phyloP scores from a whole-genome alignment of 2,329 filamentous ascomycete genomes.

The Pseudogymnoascus sp. region DNA sequence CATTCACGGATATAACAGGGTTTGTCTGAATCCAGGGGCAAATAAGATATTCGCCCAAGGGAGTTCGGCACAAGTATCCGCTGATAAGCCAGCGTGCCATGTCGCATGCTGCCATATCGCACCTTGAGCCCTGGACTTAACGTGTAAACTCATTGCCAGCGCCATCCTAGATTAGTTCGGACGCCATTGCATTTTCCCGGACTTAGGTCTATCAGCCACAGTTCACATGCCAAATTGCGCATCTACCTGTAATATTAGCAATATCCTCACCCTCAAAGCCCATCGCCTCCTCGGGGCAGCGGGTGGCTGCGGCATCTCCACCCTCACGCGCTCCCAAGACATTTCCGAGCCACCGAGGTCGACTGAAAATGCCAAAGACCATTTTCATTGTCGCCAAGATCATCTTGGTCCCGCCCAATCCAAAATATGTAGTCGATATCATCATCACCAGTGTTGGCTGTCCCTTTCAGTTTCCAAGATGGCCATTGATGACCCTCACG shows the following conservation, averaged over 20 bases:
- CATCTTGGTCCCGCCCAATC: too few species aligned
- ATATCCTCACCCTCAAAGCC: not conserved
- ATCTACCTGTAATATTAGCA: not conserved
- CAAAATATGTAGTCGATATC: too few species aligned
- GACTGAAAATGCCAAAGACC: conserved; percentile 11
- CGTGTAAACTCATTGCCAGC: not conserved
- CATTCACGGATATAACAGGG: not conserved
- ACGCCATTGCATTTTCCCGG: not conserved
- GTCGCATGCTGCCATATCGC: not conserved
- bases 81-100: not conserved
- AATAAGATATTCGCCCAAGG: not conserved
- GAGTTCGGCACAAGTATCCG: not conserved
- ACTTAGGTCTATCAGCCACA: not conserved
- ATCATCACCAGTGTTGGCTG: too few species aligned
- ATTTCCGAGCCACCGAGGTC: conserved; percentile 12
- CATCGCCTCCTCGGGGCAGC: not conserved
- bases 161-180: not conserved
- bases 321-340: not conserved
- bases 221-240: not conserved
- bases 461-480: not conserved
- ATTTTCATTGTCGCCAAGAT: too few species aligned
- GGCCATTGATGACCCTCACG: not conserved
- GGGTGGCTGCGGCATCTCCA: not conserved
- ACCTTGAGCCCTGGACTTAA: too few species aligned
- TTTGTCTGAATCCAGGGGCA: not conserved